Evolutionary conservation across 2,329 filamentous ascomycete genomes (phyloP).

Genomic region (Gnomoniopsis smithogilvyi): DNA sequence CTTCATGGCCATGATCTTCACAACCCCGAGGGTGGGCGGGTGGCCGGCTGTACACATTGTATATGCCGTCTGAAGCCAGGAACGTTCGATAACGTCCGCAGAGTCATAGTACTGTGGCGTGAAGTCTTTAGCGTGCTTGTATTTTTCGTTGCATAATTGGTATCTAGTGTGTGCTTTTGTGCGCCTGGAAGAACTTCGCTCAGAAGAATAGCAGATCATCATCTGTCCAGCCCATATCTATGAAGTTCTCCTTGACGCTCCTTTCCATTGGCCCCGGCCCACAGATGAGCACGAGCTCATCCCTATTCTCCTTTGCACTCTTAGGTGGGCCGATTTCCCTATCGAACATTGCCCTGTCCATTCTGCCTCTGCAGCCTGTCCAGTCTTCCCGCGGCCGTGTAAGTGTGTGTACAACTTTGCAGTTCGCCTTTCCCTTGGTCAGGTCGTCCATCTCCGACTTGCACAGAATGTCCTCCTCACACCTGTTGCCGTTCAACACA

Average conservation of each 20-base stretch:
- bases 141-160: neutral
- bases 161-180: neutral
- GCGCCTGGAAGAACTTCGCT: neutral
- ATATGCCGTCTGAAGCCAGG: too few species aligned
- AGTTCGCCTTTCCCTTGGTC: constrained; percentile 50
- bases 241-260: constrained; percentile 51
- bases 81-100: too few species aligned
- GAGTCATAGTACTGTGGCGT: too few species aligned
- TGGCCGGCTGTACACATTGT: too few species aligned
- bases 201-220: constrained; percentile 75
- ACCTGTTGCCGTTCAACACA: constrained; percentile 75
- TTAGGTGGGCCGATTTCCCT: constrained; percentile 48
- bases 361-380: constrained; percentile 65
- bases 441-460: constrained; percentile 67
- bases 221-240: constrained; percentile 64
- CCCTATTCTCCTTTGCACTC: constrained; percentile 29
- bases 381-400: constrained; percentile 62
- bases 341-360: constrained; percentile 60
- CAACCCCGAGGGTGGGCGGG: too few species aligned
- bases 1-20: too few species aligned
- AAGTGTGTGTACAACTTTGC: constrained; percentile 66
- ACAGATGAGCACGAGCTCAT: constrained; percentile 71
- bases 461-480: constrained; percentile 80
- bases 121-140: too few species aligned
- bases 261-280: constrained; percentile 75